Base-by-base conservation (phyloP, 768 basidiomycete genomes). In the Tremella yokohamensis region DNA sequence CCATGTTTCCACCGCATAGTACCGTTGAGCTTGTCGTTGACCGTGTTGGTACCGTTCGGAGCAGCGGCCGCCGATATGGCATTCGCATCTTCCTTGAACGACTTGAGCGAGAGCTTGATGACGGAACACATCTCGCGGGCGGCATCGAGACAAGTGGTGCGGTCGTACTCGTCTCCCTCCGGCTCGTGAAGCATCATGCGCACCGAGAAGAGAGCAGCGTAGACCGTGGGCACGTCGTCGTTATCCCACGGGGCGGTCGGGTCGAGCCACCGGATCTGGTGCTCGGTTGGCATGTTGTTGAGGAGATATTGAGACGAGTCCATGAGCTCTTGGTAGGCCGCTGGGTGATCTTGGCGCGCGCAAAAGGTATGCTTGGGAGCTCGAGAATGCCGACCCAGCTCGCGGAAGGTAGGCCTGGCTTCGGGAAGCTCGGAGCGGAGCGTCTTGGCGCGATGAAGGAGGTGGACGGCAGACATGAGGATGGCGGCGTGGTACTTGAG, bases 321-420 rank as follows among this genome's bases (percentile, higher is more conserved):
- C 51, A 59, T 50, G n/a, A 67, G 58, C 45, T 67, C 65, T 13
- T 49, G 25, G 44, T 56, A 64, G 2, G 65, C 65, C 2, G n/a
- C 8, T 1, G 63, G 62, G 39, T 61, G 47, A 22, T 53, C 57
- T 37, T 55, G 11, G 19, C 56, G 56, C 3, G 44, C 40, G 20
- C 40, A 40, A 22, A 19, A 40, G 18, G 51, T 9, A 6, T 19
- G 40, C 15, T 18, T 12, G 24, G 51, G n/a, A 6, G 51, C 51
- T 6, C 3, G 20, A 8, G 42, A 45, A 3, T 18, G 13, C 16
- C 22, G 39, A 44, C 25, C 44, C 24, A 42, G 25, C 20, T 16
- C 24, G 50, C 1, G 52, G 22, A 52, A 48, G n/a, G 59, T 22
- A n/a, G 20, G 25, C 19, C 45, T 6, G 48, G 49, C n/a, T 29